Base-by-base conservation (phyloP, 1,139 yeast species). In the Blastobotrys indianensis region DNA sequence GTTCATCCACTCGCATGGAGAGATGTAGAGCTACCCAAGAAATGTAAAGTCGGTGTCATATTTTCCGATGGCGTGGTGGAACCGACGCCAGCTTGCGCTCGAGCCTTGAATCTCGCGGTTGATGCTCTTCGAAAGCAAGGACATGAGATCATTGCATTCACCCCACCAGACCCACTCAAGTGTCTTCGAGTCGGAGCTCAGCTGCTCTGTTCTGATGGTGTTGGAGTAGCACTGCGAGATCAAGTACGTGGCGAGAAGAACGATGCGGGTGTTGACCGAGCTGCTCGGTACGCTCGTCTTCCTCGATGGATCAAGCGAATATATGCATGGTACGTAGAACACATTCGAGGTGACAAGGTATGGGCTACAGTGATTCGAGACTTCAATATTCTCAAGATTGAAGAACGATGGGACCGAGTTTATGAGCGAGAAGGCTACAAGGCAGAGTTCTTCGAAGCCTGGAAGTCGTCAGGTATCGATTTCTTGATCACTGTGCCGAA, bases 1-100 rank as follows among this genome's bases (percentile, higher is more conserved):
- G 65, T 72, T 44, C 63, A 77, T 42, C 80, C 77, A 45, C 59
- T 80, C 51, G 83, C 82, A 17, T 84, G 92, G 90, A 73, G 77
- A 55, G 68, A 66, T 4, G 65, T 62, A 17, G 69, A 67, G 10
- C 64, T 81, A 2, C 71, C 76, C 3, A 55, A 64, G 34, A 72
- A 78, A 52, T 58, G 76, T 39, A 67, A 65, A 39, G 61, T 77
- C 41, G 81, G 78, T 9, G 70, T 78, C 20, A 52, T 72, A 46
- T 68, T 63, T 51, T 70, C 69, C 52, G 66, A 62, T 42, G 76
- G 75, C 49, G 68, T 75, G 30, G 72, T 75, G 20, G 68, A 66
- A 33, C 80, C 82, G 13, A 66, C 76, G 11, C 92, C 90, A 20
- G 90, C 90, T 47, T 76, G 82, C 47, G 55, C 68, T 8, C 70